Evolutionary conservation across 2,329 filamentous ascomycete species (phyloP).

Genomic region (Coleophoma eucalyptorum): DNA sequence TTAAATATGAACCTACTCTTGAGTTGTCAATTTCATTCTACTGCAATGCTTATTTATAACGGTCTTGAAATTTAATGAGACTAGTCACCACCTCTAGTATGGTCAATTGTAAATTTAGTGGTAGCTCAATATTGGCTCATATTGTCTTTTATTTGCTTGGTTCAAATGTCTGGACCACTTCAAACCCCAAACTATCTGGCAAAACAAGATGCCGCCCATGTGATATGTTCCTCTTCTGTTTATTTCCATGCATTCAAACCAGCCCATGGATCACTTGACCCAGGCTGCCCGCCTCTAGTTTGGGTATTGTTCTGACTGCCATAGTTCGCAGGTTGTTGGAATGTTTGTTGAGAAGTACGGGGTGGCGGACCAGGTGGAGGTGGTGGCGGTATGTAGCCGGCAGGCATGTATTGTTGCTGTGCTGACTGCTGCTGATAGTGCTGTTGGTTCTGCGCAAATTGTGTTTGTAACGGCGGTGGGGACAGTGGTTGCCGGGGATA

Average conservation of each 20-base stretch:
- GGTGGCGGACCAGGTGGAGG: slow-evolving; percentile 63
- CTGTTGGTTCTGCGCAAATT: slow-evolving; percentile 23
- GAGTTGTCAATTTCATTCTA: too few species aligned
- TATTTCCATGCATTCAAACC: slow-evolving; percentile 68
- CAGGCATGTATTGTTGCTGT: slow-evolving; percentile 44
- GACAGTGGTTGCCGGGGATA: slow-evolving; percentile 40
- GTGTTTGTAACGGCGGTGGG: slow-evolving; percentile 56
- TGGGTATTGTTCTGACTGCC: slow-evolving; percentile 34
- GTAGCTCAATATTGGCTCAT: too few species aligned
- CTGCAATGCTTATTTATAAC: too few species aligned
- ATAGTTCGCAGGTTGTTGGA: slow-evolving; percentile 47
- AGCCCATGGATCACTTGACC: slow-evolving; percentile 60
- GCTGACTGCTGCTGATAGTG: slow-evolving; percentile 23
- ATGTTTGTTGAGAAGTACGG: slow-evolving; percentile 45
- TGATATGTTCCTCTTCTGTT: background rate
- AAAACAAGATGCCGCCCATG: too few species aligned
- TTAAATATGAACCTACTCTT: too few species aligned
- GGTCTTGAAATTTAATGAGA: too few species aligned
- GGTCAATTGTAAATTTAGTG: too few species aligned
- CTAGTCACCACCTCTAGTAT: too few species aligned
- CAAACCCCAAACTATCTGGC: too few species aligned
- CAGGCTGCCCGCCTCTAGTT: slow-evolving; percentile 24
- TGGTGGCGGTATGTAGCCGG: slow-evolving; percentile 64
- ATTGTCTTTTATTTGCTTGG: too few species aligned
- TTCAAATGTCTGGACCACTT: too few species aligned